Base-by-base conservation (phyloP, 768 basidiomycete genomes). In the Xerocomellus chrysenteron region DNA sequence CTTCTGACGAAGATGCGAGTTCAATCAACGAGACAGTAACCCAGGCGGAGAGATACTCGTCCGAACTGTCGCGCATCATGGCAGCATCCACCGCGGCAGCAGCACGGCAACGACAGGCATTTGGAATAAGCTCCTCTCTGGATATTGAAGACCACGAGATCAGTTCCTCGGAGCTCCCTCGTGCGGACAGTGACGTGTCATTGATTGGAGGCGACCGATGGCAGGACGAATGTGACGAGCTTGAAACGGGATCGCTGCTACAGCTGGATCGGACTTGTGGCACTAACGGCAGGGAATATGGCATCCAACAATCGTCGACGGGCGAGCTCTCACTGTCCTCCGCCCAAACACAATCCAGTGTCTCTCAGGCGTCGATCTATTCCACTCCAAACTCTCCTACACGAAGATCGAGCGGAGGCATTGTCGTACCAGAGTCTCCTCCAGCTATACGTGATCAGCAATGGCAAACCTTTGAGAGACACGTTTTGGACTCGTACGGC, bases 111-210 rank as follows among this genome's bases (percentile, higher is more conserved):
- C 71, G 79, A 42, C 72, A 73, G 57, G 80, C 78, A n/a, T 79
- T 82, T 59, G 83, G 83, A 6, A 80, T 84, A 45, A 76, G 75
- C 5, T 71, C 77, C 3, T 80, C 81, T 4, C 70, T 73, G 10
- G 57, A 54, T 30, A 35, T 55, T 17, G 54, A 55, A 28, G 54
- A 45, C 11, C 47, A 47, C 21, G 47, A 33, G 13, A 40, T 54
- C 8, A 43, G 47, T 28, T 46, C 52, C 39, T 47, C 55, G 21
- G 48, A 51, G 26, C 53, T 70, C 32, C 56, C 78, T 7, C 76
- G 75, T 43, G 68, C 73, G 3, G 80, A 82, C 17, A 84, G 83
- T 48, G 77, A 80, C 19, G 52, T 76, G 50, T 82, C 81, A 1
- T 75, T 79, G 16, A 67, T 80, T 13, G 75, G 66, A 6, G 67